Conservation (phyloP, 495 filamentous ascomycete species). For the Penicillium dipodomyicola region DNA sequence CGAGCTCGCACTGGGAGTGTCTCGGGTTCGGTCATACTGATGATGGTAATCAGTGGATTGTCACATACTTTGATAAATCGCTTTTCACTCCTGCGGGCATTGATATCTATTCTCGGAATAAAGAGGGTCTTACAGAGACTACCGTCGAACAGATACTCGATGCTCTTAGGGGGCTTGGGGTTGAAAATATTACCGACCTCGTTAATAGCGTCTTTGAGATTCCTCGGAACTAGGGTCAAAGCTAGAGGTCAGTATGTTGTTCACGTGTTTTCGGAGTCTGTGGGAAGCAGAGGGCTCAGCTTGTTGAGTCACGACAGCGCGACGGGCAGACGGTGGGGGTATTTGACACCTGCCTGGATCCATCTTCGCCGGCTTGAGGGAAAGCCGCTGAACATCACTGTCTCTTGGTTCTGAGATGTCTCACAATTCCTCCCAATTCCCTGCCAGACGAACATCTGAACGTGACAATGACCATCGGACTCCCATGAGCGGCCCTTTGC, state of each 20-base stretch:
- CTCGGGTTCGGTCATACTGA: constrained; percentile 66
- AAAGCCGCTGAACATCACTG: background rate
- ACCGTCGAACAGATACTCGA: constrained; percentile 46
- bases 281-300: background rate
- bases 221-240: constrained; percentile 16
- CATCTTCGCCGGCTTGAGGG: too few relatives aligned
- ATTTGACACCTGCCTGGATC: background rate
- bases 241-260: background rate
- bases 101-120: constrained; percentile 63
- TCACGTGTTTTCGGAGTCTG: background rate
- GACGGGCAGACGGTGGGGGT: background rate
- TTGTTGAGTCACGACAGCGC: background rate
- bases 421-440: background rate
- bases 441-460: background rate
- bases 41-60: constrained; percentile 55
- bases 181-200: constrained; percentile 19
- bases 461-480: background rate
- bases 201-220: constrained; percentile 21
- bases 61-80: constrained; percentile 74
- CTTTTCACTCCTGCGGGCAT: constrained; percentile 72
- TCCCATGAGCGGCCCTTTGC: background rate
- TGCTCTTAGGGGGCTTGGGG: constrained; percentile 38
- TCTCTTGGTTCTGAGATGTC: background rate
- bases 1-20: constrained; percentile 69
- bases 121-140: constrained; percentile 49